phyloP scores from a whole-genome alignment of 208 protist species.

The Trypanosoma brucei region DNA sequence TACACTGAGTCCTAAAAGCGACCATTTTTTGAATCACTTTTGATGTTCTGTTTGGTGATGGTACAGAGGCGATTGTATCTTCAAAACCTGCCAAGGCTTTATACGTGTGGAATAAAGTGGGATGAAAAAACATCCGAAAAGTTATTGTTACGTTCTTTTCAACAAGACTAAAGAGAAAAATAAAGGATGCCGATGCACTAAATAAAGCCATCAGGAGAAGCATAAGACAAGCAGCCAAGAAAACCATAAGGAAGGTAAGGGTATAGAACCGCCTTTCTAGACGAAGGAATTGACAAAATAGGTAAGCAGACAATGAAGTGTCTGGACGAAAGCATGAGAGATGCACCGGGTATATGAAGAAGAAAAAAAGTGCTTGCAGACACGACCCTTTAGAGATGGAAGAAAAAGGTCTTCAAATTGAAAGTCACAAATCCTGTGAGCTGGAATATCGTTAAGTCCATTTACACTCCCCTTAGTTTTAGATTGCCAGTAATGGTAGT shows the following conservation, averaged over 20 bases:
- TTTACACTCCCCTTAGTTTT: slow-evolving; percentile 3
- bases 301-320: slow-evolving; percentile 5
- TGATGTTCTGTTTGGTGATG: not conserved
- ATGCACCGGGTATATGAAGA: not conserved
- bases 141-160: not conserved
- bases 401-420: not conserved
- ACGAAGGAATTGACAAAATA: slow-evolving; percentile 9
- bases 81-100: not conserved
- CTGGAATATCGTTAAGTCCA: slow-evolving; percentile 5
- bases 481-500: not conserved
- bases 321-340: not conserved
- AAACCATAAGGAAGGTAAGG: not conserved
- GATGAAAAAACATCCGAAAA: not conserved
- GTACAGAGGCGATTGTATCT: not conserved
- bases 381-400: not conserved
- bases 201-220: not conserved
- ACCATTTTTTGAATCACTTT: slow-evolving; percentile 13
- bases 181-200: not conserved
- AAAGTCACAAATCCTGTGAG: not conserved
- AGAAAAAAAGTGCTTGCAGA: slow-evolving; percentile 11
- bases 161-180: not conserved
- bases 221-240: not conserved
- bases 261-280: slow-evolving; percentile 8
- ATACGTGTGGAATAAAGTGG: slow-evolving; percentile 14
- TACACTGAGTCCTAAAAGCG: slow-evolving; percentile 9